Percentiles rank a stretch among this genome's conserved stretches.
Evolutionary conservation across 495 filamentous ascomycete genomes (phyloP).

Genomic region (Schizothecium vesticola): DNA sequence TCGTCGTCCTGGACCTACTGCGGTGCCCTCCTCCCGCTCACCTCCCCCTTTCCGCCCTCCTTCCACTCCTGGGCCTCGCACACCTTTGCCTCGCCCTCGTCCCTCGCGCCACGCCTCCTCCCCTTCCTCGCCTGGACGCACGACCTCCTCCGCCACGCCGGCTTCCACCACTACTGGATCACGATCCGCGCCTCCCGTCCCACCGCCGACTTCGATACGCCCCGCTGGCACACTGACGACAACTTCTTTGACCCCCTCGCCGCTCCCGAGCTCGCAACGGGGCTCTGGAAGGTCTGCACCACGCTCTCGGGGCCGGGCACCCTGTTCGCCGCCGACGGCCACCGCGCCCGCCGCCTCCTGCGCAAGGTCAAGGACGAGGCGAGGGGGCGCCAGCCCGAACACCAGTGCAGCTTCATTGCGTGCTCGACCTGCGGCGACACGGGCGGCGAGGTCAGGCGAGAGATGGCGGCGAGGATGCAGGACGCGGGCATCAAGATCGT

Average conservation of each 20-base stretch:
- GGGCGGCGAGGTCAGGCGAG: constrained; percentile 23
- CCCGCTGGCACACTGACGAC: constrained; percentile 35
- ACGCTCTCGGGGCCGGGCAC: constrained; percentile 30
- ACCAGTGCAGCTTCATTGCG: constrained; percentile 26
- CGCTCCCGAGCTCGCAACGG: constrained; percentile 6
- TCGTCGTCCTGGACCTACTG: background rate
- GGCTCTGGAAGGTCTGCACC: constrained; percentile 31
- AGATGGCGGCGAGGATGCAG: constrained; percentile 8
- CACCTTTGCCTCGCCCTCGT: background rate
- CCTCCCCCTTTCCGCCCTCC: background rate
- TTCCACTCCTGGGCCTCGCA: background rate
- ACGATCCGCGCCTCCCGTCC: constrained; percentile 31
- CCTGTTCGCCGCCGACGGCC: constrained; percentile 22
- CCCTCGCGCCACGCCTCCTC: constrained; percentile 8
- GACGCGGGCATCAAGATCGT: background rate
- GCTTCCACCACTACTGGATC: constrained; percentile 30
- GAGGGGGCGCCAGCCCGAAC: constrained; percentile 17
- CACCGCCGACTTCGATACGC: constrained; percentile 27
- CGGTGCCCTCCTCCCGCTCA: background rate
- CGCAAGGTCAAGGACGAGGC: constrained; percentile 15
- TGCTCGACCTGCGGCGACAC: constrained; percentile 28
- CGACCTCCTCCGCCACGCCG: constrained; percentile 17
- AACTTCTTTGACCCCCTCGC: constrained; percentile 24
- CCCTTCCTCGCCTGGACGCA: constrained; percentile 26
- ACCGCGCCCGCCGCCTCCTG: constrained; percentile 3